Conservation (phyloP, 257 asterid genomes). For the Fraxinus americana region DNA sequence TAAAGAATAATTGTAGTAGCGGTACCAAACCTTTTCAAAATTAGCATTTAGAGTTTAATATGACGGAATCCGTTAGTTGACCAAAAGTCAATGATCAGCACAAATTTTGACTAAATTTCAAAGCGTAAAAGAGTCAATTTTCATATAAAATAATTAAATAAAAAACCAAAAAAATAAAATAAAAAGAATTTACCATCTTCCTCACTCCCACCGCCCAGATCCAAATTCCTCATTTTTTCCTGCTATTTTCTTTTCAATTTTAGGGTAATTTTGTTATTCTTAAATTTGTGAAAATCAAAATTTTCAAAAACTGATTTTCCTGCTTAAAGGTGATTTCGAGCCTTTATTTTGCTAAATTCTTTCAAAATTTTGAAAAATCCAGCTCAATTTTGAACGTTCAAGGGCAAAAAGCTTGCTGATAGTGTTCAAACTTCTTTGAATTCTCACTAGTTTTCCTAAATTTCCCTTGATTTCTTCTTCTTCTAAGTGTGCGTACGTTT, state of each 20-base stretch:
- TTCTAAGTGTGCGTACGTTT: neutral
- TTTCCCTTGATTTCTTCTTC: constrained; percentile 15
- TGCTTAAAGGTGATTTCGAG: constrained; percentile 33
- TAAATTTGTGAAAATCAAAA: constrained; percentile 30
- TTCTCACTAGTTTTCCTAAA: constrained; percentile 22
- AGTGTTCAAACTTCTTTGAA: constrained; percentile 21
- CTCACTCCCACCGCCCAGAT: too few species aligned
- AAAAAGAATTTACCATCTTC: too few species aligned
- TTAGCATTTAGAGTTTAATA: too few species aligned
- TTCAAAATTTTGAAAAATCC: constrained; percentile 24
- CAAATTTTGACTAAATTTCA: too few species aligned
- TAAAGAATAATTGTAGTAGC: too few species aligned
- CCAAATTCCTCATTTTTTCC: constrained; percentile 28
- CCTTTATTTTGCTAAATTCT: constrained; percentile 30
- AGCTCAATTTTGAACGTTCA: constrained; percentile 25
- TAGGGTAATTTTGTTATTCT: constrained; percentile 34
- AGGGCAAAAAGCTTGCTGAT: constrained; percentile 5
- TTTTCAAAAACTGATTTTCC: constrained; percentile 32
- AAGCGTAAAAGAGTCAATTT: too few species aligned
- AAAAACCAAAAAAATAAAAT: too few species aligned
- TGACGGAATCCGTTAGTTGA: too few species aligned
- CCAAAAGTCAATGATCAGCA: too few species aligned
- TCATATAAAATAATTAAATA: too few species aligned
- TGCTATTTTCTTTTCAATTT: constrained; percentile 31
- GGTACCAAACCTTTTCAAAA: too few species aligned